Conservation (phyloP, 305 asterid genomes). For the Fraxinus floribunda region DNA sequence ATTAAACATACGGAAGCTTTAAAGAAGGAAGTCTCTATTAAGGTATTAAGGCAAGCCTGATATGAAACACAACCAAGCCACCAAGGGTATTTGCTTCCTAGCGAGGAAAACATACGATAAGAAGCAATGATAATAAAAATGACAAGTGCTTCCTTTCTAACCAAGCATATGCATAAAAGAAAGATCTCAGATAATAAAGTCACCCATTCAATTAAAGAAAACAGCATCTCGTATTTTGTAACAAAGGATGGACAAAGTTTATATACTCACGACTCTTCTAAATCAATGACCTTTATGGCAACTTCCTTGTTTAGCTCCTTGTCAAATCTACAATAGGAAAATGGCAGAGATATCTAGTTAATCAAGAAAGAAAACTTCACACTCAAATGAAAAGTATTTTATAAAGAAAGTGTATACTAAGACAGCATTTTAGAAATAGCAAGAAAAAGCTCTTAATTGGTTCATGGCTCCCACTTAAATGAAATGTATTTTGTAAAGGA, state of each 20-base stretch:
- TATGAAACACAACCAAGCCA: background rate
- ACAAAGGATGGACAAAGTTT: constrained; percentile 25
- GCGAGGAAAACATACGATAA: background rate
- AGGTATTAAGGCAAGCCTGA: background rate
- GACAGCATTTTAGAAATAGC: background rate
- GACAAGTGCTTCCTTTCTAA: background rate
- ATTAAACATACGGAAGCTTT: background rate
- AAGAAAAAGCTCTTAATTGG: background rate
- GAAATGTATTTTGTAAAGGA: background rate
- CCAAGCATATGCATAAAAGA: background rate
- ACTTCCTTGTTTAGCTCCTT: constrained; percentile 80
- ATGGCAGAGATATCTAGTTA: constrained; percentile 12
- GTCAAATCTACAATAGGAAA: constrained; percentile 69
- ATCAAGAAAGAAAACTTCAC: constrained; percentile 3
- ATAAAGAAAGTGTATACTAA: background rate
- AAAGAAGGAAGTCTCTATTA: background rate
- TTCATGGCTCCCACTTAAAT: background rate
- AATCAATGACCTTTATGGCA: constrained; percentile 92
- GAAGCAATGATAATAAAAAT: background rate
- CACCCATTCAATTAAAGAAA: constrained; percentile 1
- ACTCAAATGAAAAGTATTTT: background rate
- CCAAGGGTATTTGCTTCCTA: background rate
- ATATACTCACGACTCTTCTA: constrained; percentile 93
- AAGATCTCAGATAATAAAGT: constrained; percentile 2
- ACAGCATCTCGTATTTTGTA: constrained; percentile 16